Evolutionary conservation across 2,329 filamentous ascomycete genomes (phyloP).

Genomic region (Verticillium klebahnii): DNA sequence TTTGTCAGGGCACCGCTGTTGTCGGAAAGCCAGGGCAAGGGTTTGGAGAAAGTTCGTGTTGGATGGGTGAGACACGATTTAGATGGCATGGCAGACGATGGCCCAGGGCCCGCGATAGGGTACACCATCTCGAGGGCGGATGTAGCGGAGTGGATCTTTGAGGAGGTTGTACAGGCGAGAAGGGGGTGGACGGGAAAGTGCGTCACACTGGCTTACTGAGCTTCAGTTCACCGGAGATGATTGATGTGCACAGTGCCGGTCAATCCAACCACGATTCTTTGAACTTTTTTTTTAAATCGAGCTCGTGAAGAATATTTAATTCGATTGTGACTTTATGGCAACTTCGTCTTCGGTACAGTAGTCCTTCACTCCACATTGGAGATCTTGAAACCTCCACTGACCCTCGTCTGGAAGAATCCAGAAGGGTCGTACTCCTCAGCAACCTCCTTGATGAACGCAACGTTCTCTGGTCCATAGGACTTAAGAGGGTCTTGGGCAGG

Average conservation of each 20-base stretch:
- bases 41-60: background rate
- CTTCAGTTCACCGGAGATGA: background rate
- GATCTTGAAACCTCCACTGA: constrained; percentile 20
- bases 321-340: too few relatives aligned
- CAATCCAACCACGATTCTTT: too few relatives aligned
- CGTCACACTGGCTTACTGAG: background rate
- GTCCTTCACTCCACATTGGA: background rate
- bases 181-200: background rate
- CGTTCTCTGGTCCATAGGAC: constrained; percentile 26
- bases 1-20: constrained; percentile 4
- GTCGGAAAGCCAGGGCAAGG: constrained; percentile 1
- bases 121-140: background rate
- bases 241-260: too few relatives aligned
- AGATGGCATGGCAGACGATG: background rate
- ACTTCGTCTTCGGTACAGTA: too few relatives aligned
- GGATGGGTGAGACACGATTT: constrained; percentile 3
- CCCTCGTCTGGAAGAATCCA: constrained; percentile 26
- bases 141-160: constrained; percentile 6
- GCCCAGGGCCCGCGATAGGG: background rate
- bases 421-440: constrained; percentile 26
- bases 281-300: too few relatives aligned
- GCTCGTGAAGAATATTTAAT: too few relatives aligned
- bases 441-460: constrained; percentile 19
- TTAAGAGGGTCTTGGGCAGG: constrained; percentile 21
- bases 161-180: constrained; percentile 1